phyloP scores from a whole-genome alignment of 106 monocot species.

The Platanthera guangdongensis region DNA sequence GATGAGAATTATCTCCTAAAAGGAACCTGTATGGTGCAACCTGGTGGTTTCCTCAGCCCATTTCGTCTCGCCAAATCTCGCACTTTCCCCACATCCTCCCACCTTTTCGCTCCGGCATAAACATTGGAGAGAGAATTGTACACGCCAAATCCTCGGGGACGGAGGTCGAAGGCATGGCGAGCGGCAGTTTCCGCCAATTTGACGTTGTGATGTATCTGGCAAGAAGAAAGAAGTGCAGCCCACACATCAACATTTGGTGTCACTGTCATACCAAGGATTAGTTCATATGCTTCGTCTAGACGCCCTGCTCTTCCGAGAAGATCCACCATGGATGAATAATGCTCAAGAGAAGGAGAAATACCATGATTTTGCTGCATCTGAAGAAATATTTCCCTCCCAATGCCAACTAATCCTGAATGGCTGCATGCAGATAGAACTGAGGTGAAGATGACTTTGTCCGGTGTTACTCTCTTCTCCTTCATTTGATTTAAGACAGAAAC shows the following conservation, averaged over 20 bases:
- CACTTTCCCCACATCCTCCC: conserved; percentile 39
- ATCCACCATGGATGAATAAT: conserved; percentile 40
- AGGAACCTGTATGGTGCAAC: conserved; percentile 33
- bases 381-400: conserved; percentile 29
- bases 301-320: conserved; percentile 34
- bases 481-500: conserved; percentile 27
- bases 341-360: conserved; percentile 19
- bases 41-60: conserved; percentile 44
- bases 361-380: conserved; percentile 18
- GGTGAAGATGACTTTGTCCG: conserved; percentile 34
- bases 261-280: conserved; percentile 28
- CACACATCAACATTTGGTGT: conserved; percentile 41
- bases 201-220: conserved; percentile 29
- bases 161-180: conserved; percentile 17
- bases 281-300: conserved; percentile 34
- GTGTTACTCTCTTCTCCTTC: conserved; percentile 18
- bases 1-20: conserved; percentile 41
- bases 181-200: conserved; percentile 38
- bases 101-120: conserved; percentile 36
- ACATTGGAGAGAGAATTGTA: conserved; percentile 37
- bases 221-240: conserved; percentile 47
- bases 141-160: conserved; percentile 22
- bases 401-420: conserved; percentile 32
- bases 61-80: conserved; percentile 23
- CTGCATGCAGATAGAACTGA: conserved; percentile 51